Evolutionary conservation across 805 yeast genomes (phyloP).

Genomic region (Wickerhamiella vanderwaltii): DNA sequence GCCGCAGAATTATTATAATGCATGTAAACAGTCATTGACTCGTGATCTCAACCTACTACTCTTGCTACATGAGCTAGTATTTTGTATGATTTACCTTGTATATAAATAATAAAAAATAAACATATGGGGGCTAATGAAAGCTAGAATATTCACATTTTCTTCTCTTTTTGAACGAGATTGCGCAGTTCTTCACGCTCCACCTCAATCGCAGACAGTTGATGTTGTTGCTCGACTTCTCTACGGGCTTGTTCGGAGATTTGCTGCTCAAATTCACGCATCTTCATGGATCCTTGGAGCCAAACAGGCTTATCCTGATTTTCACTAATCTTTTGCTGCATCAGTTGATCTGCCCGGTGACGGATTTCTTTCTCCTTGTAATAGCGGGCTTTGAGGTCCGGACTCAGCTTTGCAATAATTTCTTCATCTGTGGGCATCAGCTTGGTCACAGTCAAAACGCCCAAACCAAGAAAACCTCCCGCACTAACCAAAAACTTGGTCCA

Average conservation of each 20-base stretch:
- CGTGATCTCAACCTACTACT: no score
- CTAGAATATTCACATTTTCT: no score
- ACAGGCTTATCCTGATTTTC: conserved; percentile 23
- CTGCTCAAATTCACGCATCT: conserved; percentile 22
- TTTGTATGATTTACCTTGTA: no score
- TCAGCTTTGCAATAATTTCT: conserved; percentile 53
- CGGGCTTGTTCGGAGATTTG: conserved; percentile 22
- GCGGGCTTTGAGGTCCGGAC: conserved; percentile 73
- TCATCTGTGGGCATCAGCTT: conserved; percentile 81
- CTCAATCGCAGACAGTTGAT: conserved; percentile 10
- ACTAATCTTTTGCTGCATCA: conserved; percentile 18
- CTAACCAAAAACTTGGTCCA: conserved; percentile 32
- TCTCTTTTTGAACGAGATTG: conserved; percentile 21
- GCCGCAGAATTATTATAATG: conserved; percentile 27
- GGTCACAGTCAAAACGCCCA: conserved; percentile 60
- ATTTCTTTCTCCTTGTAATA: conserved; percentile 44
- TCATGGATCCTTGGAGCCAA: conserved; percentile 23
- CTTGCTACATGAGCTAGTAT: no score
- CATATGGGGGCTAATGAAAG: no score
- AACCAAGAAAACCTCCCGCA: conserved; percentile 45
- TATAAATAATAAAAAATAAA: no score
- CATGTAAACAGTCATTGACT: no score
- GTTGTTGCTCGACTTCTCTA: conserved; percentile 16
- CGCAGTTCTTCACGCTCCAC: conserved; percentile 18
- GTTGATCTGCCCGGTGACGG: conserved; percentile 18